phyloP scores from a whole-genome alignment of 1,284 basidiomycete genomes.

The Moesziomyces parantarcticus region DNA sequence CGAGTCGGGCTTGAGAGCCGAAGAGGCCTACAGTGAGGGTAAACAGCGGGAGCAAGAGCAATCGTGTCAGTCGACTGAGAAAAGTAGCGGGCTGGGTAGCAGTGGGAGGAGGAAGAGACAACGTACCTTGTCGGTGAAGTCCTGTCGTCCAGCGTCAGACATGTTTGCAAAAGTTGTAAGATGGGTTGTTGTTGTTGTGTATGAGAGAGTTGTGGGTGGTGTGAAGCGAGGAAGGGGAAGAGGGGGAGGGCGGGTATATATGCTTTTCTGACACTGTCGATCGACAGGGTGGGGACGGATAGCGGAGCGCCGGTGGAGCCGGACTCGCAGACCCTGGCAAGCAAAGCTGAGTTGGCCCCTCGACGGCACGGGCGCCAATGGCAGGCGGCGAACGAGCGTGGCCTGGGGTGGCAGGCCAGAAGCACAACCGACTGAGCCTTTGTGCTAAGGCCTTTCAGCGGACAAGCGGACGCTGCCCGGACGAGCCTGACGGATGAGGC shows the following conservation, averaged over 20 bases:
- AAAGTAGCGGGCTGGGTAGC: too few relatives aligned
- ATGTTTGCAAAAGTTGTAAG: constrained; percentile 25
- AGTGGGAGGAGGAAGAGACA: neutral
- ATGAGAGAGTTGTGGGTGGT: constrained; percentile 1
- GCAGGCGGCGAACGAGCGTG: too few relatives aligned
- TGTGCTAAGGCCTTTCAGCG: neutral
- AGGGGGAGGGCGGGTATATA: constrained; percentile 19
- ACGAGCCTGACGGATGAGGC: neutral
- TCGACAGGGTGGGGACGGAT: neutral
- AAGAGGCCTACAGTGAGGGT: constrained; percentile 22
- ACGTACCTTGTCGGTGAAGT: constrained; percentile 52
- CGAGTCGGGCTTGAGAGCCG: constrained; percentile 57
- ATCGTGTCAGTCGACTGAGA: too few relatives aligned
- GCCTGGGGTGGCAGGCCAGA: too few relatives aligned
- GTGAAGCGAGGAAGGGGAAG: neutral
- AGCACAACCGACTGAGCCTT: neutral
- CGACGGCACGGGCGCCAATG: too few relatives aligned
- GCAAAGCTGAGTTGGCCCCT: neutral
- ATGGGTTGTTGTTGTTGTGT: constrained; percentile 15
- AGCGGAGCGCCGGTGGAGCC: too few relatives aligned
- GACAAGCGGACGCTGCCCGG: neutral
- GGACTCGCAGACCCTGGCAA: constrained; percentile 2
- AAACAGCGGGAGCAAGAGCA: neutral
- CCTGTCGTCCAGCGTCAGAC: constrained; percentile 56
- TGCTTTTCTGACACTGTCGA: constrained; percentile 19